Conservation (phyloP, 2,329 filamentous ascomycete genomes). For the Talaromyces sp. region DNA sequence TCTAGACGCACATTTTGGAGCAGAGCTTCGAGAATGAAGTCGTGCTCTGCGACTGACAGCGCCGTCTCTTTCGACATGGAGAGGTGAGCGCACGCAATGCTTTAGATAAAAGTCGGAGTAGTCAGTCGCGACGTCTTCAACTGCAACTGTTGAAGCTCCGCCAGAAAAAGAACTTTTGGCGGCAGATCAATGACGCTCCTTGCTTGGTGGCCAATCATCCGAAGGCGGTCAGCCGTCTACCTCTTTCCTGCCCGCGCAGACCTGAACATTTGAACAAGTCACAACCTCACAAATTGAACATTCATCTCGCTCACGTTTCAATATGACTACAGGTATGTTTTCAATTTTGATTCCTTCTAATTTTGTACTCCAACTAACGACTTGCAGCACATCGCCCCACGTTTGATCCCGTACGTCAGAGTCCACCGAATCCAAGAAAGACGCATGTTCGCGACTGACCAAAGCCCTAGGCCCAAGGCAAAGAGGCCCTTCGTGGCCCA, state of each 20-base stretch:
- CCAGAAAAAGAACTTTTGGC: slow-evolving; percentile 8
- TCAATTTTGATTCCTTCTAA: slow-evolving; percentile 2
- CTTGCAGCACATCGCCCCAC: slow-evolving; percentile 71
- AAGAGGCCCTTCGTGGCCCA: slow-evolving; percentile 86
- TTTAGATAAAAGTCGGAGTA: slow-evolving; percentile 10
- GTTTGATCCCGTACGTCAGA: slow-evolving; percentile 73
- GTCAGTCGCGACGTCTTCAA: neutral
- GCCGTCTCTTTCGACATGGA: slow-evolving; percentile 87
- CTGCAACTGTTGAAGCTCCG: neutral
- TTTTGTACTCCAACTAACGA: slow-evolving; percentile 15
- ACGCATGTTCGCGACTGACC: slow-evolving; percentile 11
- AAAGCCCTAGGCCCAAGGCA: slow-evolving; percentile 67
- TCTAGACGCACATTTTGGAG: slow-evolving; percentile 77
- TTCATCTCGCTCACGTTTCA: slow-evolving; percentile 9
- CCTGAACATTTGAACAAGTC: slow-evolving; percentile 1
- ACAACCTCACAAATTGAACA: neutral
- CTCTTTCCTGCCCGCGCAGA: neutral
- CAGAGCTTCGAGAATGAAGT: slow-evolving; percentile 78
- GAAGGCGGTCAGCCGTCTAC: slow-evolving; percentile 21
- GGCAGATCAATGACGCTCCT: slow-evolving; percentile 4
- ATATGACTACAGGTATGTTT: slow-evolving; percentile 39
- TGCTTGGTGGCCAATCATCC: slow-evolving; percentile 23
- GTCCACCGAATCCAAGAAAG: neutral
- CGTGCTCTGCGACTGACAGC: slow-evolving; percentile 80
- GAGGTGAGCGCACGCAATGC: neutral